Conservation (phyloP, 441 rosid genomes). For the Flueggea neowawraea region DNA sequence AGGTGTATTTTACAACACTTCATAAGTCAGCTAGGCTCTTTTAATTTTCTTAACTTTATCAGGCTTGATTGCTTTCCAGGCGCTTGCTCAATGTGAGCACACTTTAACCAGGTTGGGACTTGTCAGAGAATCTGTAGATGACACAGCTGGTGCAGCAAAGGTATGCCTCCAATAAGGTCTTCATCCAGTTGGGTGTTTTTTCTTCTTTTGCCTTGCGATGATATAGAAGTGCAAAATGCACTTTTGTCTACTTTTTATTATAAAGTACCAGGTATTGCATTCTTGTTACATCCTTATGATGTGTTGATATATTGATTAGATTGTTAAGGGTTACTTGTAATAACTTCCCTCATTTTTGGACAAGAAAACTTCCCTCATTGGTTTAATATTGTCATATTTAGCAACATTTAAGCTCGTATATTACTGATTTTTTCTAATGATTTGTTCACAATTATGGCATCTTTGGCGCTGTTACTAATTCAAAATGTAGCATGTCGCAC, state of each 20-base stretch:
- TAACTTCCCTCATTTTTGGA: neutral
- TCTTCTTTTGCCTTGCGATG: neutral
- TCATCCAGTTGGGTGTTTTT: conserved; percentile 7
- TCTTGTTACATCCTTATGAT: too few relatives aligned
- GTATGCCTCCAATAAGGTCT: conserved; percentile 26
- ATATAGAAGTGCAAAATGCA: too few relatives aligned
- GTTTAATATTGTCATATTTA: conserved; percentile 2
- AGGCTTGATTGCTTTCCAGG: conserved; percentile 40
- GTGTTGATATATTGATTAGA: neutral
- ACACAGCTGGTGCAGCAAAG: conserved; percentile 99
- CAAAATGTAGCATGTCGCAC: conserved; percentile 61
- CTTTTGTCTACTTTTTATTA: too few relatives aligned
- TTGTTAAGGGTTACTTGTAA: neutral
- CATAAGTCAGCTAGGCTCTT: neutral
- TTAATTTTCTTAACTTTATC: conserved; percentile 7
- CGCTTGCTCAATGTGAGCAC: conserved; percentile 95
- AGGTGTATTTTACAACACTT: conserved; percentile 39
- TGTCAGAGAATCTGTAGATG: conserved; percentile 91
- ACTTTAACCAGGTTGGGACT: conserved; percentile 80
- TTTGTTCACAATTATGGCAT: neutral
- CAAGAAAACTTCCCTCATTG: neutral
- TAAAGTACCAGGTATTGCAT: too few relatives aligned
- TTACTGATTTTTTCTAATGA: neutral
- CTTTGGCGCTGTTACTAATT: conserved; percentile 7
- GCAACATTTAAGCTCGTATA: neutral